A percentile compares a stretch with the other conserved stretches of the same genome.
Evolutionary conservation across 768 basidiomycete species (phyloP).

Genomic region (Mycena alexandri): DNA sequence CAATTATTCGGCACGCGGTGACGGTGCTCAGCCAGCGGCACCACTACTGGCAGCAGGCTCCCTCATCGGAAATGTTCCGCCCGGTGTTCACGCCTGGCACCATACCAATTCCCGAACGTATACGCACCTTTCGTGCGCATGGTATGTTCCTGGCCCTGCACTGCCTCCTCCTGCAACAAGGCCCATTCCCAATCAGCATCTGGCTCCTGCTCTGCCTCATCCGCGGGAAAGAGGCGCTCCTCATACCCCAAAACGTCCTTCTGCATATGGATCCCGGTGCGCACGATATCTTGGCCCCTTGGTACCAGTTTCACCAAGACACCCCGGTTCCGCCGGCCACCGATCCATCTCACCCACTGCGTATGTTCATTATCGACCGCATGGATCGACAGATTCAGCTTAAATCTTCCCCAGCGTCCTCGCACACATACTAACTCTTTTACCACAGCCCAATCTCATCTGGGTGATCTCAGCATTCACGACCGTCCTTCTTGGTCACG

Average conservation of each 20-base stretch:
- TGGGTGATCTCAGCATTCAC: constrained; percentile 2
- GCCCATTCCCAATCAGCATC: constrained; percentile 23
- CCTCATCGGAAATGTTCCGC: not conserved
- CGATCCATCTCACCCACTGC: not conserved
- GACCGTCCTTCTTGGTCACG: not conserved
- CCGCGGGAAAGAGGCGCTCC: not conserved
- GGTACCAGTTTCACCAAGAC: constrained; percentile 3
- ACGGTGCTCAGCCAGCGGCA: not conserved
- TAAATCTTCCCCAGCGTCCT: not conserved
- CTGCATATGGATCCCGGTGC: constrained; percentile 16
- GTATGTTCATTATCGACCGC: not conserved
- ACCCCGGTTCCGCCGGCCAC: not conserved
- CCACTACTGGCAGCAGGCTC: constrained; percentile 7
- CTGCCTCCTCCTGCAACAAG: constrained; percentile 5
- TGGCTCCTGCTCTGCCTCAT: constrained; percentile 13
- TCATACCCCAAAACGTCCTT: constrained; percentile 16
- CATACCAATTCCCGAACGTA: not conserved
- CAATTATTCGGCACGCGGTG: not conserved
- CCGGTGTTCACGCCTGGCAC: not conserved
- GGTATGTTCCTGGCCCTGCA: constrained; percentile 20
- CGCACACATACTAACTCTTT: not conserved
- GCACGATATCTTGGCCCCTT: not conserved
- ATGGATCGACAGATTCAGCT: constrained; percentile 5
- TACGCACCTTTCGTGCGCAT: not conserved
- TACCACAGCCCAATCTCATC: constrained; percentile 8